Conservation (phyloP, 805 yeast genomes). For the Zygosaccharomyces kombuchaensis region DNA sequence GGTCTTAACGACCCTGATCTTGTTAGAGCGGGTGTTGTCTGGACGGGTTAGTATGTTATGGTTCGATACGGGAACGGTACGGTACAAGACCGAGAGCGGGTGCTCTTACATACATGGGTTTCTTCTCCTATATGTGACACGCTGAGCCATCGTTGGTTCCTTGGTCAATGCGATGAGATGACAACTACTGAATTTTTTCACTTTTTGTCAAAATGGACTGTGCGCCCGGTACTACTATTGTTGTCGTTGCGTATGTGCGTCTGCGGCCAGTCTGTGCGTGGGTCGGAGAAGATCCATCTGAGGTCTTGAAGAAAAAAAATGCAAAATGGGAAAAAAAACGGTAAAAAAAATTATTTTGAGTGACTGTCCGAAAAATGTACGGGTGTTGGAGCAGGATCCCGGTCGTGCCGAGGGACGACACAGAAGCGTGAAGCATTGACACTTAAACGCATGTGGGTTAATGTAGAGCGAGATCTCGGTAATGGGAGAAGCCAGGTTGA, state of each 20-base stretch:
- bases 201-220: neutral
- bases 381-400: no score
- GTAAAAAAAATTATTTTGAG: no score
- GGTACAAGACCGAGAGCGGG: neutral
- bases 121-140: slow-evolving; percentile 99
- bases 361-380: no score
- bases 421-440: no score
- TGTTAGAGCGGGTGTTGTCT: slow-evolving; percentile 99
- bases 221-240: no score
- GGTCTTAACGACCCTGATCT: slow-evolving; percentile 99
- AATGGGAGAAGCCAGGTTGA: no score
- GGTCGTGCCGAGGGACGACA: no score
- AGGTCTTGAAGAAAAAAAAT: no score
- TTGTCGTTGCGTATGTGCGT: neutral
- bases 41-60: slow-evolving; percentile 3
- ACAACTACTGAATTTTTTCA: neutral
- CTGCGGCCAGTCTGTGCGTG: neutral
- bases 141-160: slow-evolving; percentile 83
- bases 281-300: no score
- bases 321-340: no score
- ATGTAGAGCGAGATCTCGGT: no score
- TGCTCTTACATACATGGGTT: slow-evolving; percentile 72
- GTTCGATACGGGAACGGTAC: neutral
- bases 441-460: no score
- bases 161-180: neutral